phyloP scores from a whole-genome alignment of 139 green algal species.

The Klebsormidium nitens region DNA sequence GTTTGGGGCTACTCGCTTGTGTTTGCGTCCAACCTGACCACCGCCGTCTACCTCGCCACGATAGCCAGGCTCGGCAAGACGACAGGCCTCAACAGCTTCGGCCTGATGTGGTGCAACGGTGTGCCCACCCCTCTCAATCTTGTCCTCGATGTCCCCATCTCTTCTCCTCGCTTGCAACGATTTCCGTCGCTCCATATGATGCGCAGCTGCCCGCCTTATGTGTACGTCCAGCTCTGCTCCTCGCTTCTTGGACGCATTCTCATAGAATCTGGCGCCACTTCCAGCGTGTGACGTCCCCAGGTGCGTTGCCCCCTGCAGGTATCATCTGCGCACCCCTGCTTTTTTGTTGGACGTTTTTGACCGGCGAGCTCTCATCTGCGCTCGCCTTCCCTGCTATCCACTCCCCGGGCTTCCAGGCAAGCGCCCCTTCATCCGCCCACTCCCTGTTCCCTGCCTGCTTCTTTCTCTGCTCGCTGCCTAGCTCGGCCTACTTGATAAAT shows the following conservation, averaged over 20 bases:
- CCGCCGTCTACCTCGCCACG: slow-evolving; percentile 32
- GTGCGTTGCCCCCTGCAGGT: not conserved
- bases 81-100: slow-evolving; percentile 34
- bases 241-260: too few relatives aligned
- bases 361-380: slow-evolving; percentile 21
- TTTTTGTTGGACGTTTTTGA: slow-evolving; percentile 9
- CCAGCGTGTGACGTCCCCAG: too few relatives aligned
- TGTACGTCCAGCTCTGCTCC: too few relatives aligned
- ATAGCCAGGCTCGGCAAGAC: slow-evolving; percentile 32
- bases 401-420: slow-evolving; percentile 18
- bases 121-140: not conserved
- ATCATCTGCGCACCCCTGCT: slow-evolving; percentile 1
- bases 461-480: too few relatives aligned
- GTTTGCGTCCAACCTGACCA: slow-evolving; percentile 30
- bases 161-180: too few relatives aligned
- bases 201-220: too few relatives aligned
- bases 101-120: slow-evolving; percentile 44
- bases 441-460: too few relatives aligned
- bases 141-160: too few relatives aligned
- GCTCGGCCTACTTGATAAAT: too few relatives aligned
- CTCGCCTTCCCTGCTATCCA: not conserved
- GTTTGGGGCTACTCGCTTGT: slow-evolving; percentile 23
- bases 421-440: too few relatives aligned
- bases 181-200: too few relatives aligned
- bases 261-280: too few relatives aligned